A percentile compares a stretch with the other conserved stretches of the same genome.
Conservation (phyloP, 73 alveolate species). For the Uronychia setigera region DNA sequence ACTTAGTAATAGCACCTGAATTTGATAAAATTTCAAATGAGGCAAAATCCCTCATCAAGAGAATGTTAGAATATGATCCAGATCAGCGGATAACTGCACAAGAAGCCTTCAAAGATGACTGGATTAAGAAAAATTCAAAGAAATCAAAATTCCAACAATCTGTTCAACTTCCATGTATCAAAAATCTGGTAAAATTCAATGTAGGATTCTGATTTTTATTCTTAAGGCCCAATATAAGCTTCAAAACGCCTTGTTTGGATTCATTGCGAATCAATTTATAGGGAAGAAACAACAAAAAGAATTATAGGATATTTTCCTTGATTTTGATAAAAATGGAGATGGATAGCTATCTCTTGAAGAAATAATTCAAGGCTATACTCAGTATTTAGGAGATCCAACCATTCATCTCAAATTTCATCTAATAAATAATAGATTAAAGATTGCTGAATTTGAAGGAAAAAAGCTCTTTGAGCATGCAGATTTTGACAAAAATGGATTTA, state of each 20-base stretch:
- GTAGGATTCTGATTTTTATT: neutral
- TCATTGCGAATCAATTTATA: constrained; percentile 44
- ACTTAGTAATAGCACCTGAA: neutral
- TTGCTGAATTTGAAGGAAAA: constrained; percentile 26
- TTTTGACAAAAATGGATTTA: constrained; percentile 28
- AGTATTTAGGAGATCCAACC: constrained; percentile 24
- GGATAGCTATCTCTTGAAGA: constrained; percentile 61
- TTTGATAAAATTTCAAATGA: constrained; percentile 46
- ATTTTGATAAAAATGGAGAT: constrained; percentile 51
- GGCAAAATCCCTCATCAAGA: constrained; percentile 56
- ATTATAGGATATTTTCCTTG: constrained; percentile 38
- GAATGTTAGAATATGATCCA: constrained; percentile 39
- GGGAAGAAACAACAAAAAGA: constrained; percentile 42
- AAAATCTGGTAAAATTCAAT: neutral
- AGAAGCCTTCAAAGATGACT: constrained; percentile 60
- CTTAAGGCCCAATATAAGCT: constrained; percentile 16
- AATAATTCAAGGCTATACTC: constrained; percentile 20
- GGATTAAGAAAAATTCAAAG: constrained; percentile 34
- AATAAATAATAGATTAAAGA: too few species aligned
- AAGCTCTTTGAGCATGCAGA: constrained; percentile 33
- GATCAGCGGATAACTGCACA: constrained; percentile 41
- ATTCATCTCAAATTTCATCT: too few species aligned
- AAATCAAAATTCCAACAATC: neutral
- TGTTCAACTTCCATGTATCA: neutral
- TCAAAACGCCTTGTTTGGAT: constrained; percentile 36